Evolutionary conservation across 2,329 filamentous ascomycete genomes (phyloP), one percentile per base, ranked within the genome.

Genomic region (Aspergillus intermedius): DNA sequence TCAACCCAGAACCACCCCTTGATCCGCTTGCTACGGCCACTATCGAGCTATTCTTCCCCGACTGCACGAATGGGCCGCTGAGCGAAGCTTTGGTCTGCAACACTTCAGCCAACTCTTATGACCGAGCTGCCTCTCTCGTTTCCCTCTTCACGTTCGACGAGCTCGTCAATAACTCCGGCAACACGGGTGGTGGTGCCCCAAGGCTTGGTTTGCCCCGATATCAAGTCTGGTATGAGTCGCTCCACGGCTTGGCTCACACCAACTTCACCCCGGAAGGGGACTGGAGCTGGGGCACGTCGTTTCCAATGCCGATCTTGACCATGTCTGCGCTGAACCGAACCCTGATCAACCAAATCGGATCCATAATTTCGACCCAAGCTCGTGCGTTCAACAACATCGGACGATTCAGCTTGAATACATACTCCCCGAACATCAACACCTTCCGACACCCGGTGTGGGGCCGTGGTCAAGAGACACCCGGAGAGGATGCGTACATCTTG

Each of bases 381-480:
- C 73, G 84, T 35, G 82, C 83, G 0, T 87, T 84, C 60, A 81
- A 73, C 58, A 87, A 87, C 55, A 74, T 63, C 6, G 79, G 77
- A 3, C 69, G 74, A 10, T 76, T 56, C 41, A 62, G 64, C 2
- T 48, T 67, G 6, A 60, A 66, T 41, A 59, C 58, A 10, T 67
- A 65, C 45, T 82, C 83, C 0, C 83, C 83, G 0, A 85, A 86
- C 57, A 82, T 86, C 62, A 86, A 85, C 56, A 75, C 79, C 0
- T 86, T 79, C 67, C 76, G 76, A 34, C 81, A 84, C 57, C 81
- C 82, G 0, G 69, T 82, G 22, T 83, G 81, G 81, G 81, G 81
- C 1, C 70, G 81, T 7, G 81, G 81, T 0, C 74, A 77, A 52
- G 79, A 84, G 57, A 83, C 80, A 0, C 80, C 81, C 0, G 79